phyloP scores from a whole-genome alignment of 495 filamentous ascomycete species.

The Neurospora terricola region DNA sequence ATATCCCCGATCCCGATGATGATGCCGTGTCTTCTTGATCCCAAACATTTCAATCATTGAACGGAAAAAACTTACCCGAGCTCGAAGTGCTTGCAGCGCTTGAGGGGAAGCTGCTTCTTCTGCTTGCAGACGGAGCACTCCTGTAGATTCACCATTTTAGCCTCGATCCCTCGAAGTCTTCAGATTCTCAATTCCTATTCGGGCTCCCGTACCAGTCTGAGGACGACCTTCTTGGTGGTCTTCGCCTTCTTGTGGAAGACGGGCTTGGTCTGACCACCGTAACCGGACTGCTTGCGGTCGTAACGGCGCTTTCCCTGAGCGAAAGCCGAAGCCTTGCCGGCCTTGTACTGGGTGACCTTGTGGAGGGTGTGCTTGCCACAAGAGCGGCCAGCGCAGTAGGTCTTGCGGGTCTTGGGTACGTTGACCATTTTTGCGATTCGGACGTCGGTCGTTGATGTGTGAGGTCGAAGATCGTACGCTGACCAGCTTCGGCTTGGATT shows the following conservation, averaged over 20 bases:
- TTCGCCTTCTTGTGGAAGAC: constrained; percentile 99
- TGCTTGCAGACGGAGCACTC: constrained; percentile 96
- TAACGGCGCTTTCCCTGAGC: constrained; percentile 99
- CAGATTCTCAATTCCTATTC: not conserved
- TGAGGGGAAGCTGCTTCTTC: constrained; percentile 94
- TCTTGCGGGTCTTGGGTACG: constrained; percentile 35
- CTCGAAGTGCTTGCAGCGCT: constrained; percentile 99
- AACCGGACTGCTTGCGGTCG: constrained; percentile 98
- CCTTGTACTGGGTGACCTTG: constrained; percentile 97
- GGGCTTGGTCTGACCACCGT: constrained; percentile 99
- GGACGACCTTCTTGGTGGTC: constrained; percentile 99
- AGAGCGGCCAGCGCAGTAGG: constrained; percentile 82
- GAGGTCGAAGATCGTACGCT: constrained; percentile 18
- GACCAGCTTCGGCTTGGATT: constrained; percentile 14
- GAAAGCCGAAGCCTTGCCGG: constrained; percentile 71
- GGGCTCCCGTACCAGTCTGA: constrained; percentile 51
- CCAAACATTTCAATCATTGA: not conserved
- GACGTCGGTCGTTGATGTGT: constrained; percentile 18
- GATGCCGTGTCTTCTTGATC: not conserved
- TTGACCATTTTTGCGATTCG: constrained; percentile 34
- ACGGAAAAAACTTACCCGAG: constrained; percentile 62
- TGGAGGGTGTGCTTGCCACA: constrained; percentile 92
- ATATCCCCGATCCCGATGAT: not conserved
- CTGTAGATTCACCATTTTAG: constrained; percentile 55
- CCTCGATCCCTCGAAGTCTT: constrained; percentile 3